Evolutionary conservation across 768 basidiomycete species (phyloP), one percentile per base, ranked within the genome.

Genomic region (Termitomyces sp.): DNA sequence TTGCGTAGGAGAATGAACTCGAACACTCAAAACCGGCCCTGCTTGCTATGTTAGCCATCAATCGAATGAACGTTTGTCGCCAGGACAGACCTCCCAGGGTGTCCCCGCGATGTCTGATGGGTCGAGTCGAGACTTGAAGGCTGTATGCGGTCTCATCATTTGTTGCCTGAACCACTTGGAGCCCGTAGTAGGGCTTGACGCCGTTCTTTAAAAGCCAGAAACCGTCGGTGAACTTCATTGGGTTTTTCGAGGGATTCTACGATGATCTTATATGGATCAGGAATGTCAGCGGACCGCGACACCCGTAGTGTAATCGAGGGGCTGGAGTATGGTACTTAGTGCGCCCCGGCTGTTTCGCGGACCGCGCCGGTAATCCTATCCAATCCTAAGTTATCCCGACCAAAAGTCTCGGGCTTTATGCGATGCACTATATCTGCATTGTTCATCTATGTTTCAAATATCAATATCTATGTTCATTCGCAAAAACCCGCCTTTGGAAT

Each of bases 171-270:
- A 79, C 79, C 37, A 84, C 84, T 60, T 87, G 82, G 42, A 87
- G 71, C 30, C 80, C 85, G 55, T 81, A 83, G 57, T 75, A 76
- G 12, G 83, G 75, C 62, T 80, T 83, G 54, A 84, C 78, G 40
- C 82, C 85, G 57, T 77, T 72, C 61, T 83, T 83, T 60, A 83
- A 68, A 22, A 85, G 75, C 85, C 84, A 88, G 63, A 87, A 83
- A 21, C 86, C 85, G 70, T 88, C 86, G 74, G 81, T 86, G 73
- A 86, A 85, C 64, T 80, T 84, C 85, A 87, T 88, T 7, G 51
- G 42, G 53, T 50, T 87, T 84, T 64, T 53, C 15, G 44, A 17
- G 45, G 12, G 19, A 46, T 30, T 19, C 45, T n/a, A n/a, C 35
- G 35, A 38, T 19, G 49, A 26, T 50, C 24, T 50, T 50, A 50